A percentile compares a stretch with the other conserved stretches of the same genome.
These are phyloP conservation scores for Penicillium sp. DNA, from an alignment of 2,329 filamentous ascomycete genomes.

Conservation along the genomic window DNA sequence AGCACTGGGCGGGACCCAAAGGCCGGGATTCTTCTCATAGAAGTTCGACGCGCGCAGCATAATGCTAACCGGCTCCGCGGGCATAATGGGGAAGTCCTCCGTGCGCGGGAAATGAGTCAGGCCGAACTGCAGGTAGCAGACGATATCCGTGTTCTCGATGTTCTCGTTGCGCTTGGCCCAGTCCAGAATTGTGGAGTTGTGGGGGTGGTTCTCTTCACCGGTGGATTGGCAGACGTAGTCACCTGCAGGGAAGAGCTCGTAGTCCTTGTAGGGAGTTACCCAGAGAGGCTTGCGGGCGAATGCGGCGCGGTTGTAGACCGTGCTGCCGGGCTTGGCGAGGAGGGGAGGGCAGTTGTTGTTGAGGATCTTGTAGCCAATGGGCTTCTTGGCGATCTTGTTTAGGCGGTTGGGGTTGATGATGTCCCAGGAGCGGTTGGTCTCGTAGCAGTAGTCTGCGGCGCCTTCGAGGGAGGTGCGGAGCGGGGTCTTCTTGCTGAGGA, in stretches of 20 bases:
- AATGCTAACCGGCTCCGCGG: constrained; percentile 57
- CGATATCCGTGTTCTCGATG: constrained; percentile 57
- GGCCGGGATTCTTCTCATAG: constrained; percentile 57
- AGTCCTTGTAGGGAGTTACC: constrained; percentile 57
- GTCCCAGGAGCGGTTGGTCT: constrained; percentile 43
- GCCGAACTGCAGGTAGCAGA: constrained; percentile 58
- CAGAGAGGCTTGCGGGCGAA: constrained; percentile 61
- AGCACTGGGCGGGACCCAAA: constrained; percentile 53
- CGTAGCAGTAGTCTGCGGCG: constrained; percentile 53
- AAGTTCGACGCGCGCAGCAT: constrained; percentile 59
- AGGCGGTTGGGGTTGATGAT: constrained; percentile 29
- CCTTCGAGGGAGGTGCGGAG: constrained; percentile 45
- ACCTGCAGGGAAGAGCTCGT: constrained; percentile 60
- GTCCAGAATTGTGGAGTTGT: constrained; percentile 46
- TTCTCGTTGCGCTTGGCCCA: constrained; percentile 47
- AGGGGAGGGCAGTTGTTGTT: constrained; percentile 34
- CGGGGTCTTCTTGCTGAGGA: constrained; percentile 51
- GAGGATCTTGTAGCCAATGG: constrained; percentile 28
- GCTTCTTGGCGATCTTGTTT: constrained; percentile 24
- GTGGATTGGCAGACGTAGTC: constrained; percentile 61
- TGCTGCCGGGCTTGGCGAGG: constrained; percentile 52
- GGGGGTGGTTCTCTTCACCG: constrained; percentile 32
- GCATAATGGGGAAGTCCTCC: constrained; percentile 62
- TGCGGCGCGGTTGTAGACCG: constrained; percentile 57
- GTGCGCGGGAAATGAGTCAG: constrained; percentile 53